These are phyloP conservation scores for Extremus antarcticus DNA, from an alignment of 495 filamentous ascomycete species.

Conservation along the genomic window DNA sequence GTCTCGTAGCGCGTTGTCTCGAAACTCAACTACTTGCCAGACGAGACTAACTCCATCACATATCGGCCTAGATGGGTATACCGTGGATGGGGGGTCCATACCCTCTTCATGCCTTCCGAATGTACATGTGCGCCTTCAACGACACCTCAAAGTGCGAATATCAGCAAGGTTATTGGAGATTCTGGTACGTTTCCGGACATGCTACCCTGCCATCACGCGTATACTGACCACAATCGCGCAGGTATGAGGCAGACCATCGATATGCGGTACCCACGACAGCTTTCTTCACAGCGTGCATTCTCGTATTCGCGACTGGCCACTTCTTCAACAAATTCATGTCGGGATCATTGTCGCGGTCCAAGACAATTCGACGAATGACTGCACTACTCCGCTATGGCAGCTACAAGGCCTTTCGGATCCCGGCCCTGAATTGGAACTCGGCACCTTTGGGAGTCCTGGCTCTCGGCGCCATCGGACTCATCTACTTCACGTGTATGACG, in stretches of 20 bases:
- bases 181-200: constrained; percentile 30
- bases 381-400: constrained; percentile 29
- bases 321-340: constrained; percentile 19
- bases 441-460: constrained; percentile 36
- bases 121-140: constrained; percentile 31
- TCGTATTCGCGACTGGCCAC: constrained; percentile 36
- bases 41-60: no score
- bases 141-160: constrained; percentile 34
- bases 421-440: constrained; percentile 31
- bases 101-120: constrained; percentile 35
- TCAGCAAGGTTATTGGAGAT: constrained; percentile 36
- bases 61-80: background rate
- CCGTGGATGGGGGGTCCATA: constrained; percentile 5
- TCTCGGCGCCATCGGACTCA: constrained; percentile 31
- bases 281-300: constrained; percentile 39
- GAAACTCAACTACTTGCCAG: background rate
- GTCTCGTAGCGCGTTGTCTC: background rate
- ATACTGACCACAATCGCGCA: constrained; percentile 6
- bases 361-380: constrained; percentile 14
- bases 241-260: constrained; percentile 45
- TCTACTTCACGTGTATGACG: constrained; percentile 43
- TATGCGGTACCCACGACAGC: constrained; percentile 40
- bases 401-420: constrained; percentile 34
- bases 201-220: background rate
- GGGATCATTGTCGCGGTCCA: background rate